Conservation (phyloP, 805 yeast species). For the Deakozyma indianensis region DNA sequence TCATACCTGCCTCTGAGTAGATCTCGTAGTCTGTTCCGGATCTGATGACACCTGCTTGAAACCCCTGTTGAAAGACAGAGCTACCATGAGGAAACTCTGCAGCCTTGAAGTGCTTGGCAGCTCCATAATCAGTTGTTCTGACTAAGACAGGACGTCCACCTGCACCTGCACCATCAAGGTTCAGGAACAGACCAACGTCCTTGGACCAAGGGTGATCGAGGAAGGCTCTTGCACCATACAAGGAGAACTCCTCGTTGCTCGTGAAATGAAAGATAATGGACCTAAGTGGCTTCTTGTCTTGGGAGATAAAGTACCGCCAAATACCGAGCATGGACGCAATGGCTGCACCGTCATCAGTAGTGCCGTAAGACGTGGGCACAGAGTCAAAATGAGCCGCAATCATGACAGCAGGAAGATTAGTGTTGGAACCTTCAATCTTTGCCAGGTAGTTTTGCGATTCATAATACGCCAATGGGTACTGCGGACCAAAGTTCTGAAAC, state of each 20-base stretch:
- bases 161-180: constrained; percentile 86
- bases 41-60: constrained; percentile 51
- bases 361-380: constrained; percentile 75
- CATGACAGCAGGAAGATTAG: constrained; percentile 47
- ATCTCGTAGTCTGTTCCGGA: constrained; percentile 81
- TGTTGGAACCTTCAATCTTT: constrained; percentile 50
- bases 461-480: constrained; percentile 36
- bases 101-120: constrained; percentile 41
- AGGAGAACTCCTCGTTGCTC: constrained; percentile 80
- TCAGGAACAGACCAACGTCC: constrained; percentile 44
- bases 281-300: constrained; percentile 42
- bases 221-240: constrained; percentile 67
- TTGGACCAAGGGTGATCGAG: constrained; percentile 59
- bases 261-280: constrained; percentile 75
- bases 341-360: constrained; percentile 90
- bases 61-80: constrained; percentile 75
- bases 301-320: constrained; percentile 31
- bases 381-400: constrained; percentile 82
- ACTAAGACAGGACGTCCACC: constrained; percentile 76
- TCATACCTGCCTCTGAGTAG: constrained; percentile 47
- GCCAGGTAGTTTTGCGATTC: constrained; percentile 76
- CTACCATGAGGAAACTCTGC: constrained; percentile 55
- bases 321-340: constrained; percentile 67
- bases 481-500: constrained; percentile 31
- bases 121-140: constrained; percentile 67